Evolutionary conservation across 805 yeast species (phyloP).

Genomic region (Candida manassasensis): DNA sequence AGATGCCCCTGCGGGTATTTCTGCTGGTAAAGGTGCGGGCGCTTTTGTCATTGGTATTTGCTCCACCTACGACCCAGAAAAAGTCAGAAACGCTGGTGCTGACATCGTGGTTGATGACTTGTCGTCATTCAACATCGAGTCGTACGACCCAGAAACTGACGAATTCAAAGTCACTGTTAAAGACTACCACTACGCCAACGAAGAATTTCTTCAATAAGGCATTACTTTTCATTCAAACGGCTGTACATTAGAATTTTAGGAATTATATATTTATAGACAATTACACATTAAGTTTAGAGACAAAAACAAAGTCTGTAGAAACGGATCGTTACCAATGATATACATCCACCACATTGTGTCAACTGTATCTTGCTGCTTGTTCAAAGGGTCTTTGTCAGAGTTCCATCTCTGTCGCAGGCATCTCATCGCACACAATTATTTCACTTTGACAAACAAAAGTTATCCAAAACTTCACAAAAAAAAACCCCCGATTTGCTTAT

Average conservation of each 20-base stretch:
- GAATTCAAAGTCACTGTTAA: constrained; percentile 38
- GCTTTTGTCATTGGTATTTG: constrained; percentile 81
- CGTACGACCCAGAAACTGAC: constrained; percentile 43
- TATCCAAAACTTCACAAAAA: too few relatives aligned
- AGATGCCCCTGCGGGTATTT: constrained; percentile 86
- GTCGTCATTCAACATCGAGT: constrained; percentile 53
- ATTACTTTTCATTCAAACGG: constrained; percentile 2
- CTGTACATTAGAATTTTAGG: constrained; percentile 4
- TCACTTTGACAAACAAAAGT: too few relatives aligned
- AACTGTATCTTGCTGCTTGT: too few relatives aligned
- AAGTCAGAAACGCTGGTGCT: constrained; percentile 73
- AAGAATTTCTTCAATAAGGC: constrained; percentile 31
- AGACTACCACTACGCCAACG: constrained; percentile 41
- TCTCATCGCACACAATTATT: too few relatives aligned
- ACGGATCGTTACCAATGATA: background rate
- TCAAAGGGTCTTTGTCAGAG: too few relatives aligned
- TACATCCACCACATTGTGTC: too few relatives aligned
- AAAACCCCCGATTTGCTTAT: too few relatives aligned
- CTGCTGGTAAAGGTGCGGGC: constrained; percentile 81
- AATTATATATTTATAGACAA: background rate
- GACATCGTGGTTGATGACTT: constrained; percentile 76
- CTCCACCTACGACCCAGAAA: constrained; percentile 67
- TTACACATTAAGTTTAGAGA: background rate
- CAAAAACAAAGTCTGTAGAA: too few relatives aligned
- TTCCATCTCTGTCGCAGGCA: too few relatives aligned